Evolutionary conservation across 2,329 filamentous ascomycete species (phyloP).

Genomic region (Xylariaceae sp.): DNA sequence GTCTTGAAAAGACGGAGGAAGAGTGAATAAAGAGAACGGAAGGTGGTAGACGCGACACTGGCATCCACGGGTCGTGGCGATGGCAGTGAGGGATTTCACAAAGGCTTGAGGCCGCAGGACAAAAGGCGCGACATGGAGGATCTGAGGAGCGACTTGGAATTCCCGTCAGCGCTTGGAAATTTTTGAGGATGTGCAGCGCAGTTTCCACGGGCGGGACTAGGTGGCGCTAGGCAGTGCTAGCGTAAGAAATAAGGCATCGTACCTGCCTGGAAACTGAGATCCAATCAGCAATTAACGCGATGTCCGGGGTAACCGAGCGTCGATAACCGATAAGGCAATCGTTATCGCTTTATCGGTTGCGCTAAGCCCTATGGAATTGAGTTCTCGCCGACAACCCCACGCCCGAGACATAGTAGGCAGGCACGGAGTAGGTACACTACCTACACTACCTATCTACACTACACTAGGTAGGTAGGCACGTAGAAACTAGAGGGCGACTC

Average conservation of each 20-base stretch:
- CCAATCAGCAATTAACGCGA: too few species aligned
- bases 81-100: conserved; percentile 16
- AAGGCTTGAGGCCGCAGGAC: conserved; percentile 10
- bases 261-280: neutral
- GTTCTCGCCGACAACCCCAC: too few species aligned
- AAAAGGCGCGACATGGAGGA: conserved; percentile 1
- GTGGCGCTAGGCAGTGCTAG: neutral
- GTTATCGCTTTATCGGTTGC: too few species aligned
- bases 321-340: too few species aligned
- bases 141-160: conserved; percentile 15
- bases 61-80: conserved; percentile 5
- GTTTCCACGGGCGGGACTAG: too few species aligned
- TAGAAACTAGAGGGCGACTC: too few species aligned
- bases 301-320: too few species aligned
- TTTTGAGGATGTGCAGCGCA: conserved; percentile 12
- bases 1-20: conserved; percentile 7
- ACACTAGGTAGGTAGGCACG: too few species aligned
- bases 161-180: conserved; percentile 11
- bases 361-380: too few species aligned
- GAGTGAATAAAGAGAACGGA: conserved; percentile 12
- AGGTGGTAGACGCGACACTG: conserved; percentile 7
- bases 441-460: too few species aligned
- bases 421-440: too few species aligned
- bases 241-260: neutral
- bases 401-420: too few species aligned